Base-by-base conservation (phyloP, 768 basidiomycete species). In the Termitomyces sp. region DNA sequence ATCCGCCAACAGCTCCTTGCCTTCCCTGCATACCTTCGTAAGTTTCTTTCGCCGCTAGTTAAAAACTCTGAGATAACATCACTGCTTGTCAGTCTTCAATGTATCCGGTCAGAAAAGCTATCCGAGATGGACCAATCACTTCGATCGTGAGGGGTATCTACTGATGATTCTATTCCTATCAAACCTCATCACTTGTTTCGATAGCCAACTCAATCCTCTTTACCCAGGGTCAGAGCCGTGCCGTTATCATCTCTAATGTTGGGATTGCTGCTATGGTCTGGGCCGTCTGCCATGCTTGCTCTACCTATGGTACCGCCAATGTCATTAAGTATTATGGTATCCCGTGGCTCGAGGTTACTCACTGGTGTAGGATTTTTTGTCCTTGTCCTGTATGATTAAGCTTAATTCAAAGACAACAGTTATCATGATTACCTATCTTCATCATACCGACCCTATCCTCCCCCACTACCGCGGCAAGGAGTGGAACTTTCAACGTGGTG, bases 41-140 rank as follows among this genome's bases (percentile, higher is more conserved):
- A 70, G 82, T 72, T 1, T 70, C 63, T 14, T 40, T 32, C 16
- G 23, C 28, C 47, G 8, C 7, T 43, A 9, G 6, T n/a, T 41
- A 33, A 20, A 20, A 13, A 32, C 30, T 32, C 60, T 59, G 46
- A n/a, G 5, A 8, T 14, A 7, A 36, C 13, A 61, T 49, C 6
- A 40, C 67, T 54, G 60, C 62, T 56, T 68, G 67, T 8, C 73
- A 83, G 81, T 85, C 20, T 82, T 76, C 70, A 85, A 87, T 64
- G 83, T 85, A 10, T 85, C 84, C 26, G 83, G 84, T 3, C 84
- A 83, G 64, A 82, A 82, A 65, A 68, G 64, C 26, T 84, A 86
- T 65, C 82, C 83, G 1, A 79, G 80, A 62, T 79, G 81, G 77
- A 85, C 85, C n/a, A 86, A 85, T 62, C 86, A 87, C 64, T 86